Evolutionary conservation across 305 asterid species (phyloP), one percentile per base, ranked within the genome.

Genomic region (Solanum hybrid): DNA sequence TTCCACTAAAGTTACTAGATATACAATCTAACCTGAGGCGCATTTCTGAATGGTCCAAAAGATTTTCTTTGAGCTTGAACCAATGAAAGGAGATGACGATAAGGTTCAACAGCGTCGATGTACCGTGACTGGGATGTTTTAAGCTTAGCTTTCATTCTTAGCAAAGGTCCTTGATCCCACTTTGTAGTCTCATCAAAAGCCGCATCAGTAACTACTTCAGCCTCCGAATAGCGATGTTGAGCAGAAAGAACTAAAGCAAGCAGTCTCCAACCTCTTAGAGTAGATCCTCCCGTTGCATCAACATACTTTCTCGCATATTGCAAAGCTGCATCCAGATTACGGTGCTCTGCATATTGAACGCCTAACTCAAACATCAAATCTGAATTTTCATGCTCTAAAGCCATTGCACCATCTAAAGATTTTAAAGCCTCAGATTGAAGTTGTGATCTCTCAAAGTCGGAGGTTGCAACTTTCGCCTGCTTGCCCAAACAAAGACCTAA

Each of bases 111-210:
- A 10, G 99, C 98, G 85, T 96, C 98, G 84, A 93, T 94, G 92
- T 94, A 96, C 69, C 79, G 93, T 5, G 98, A 96, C 94, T 93
- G 98, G 60, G 98, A 94, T 91, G 92, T 91, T 93, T 96, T 97
- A 87, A 97, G 95, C 93, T 95, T 95, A 79, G 98, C 99, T 89
- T 96, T 96, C 96, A 94, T 93, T 93, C 96, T 92, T 69, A 97
- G 98, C 79, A 97, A 94, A 29, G 98, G 96, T 76, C 98, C 99
- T 92, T 97, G 99, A 90, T 97, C 98, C 99, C 99, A 97, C 89
- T 94, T 95, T 14, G 96, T 92, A 22, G 98, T 97, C 95, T 96
- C 99, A 90, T 97, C 99, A 88, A 97, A 94, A 56, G 99, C 99
- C 40, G 98, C 99, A 92, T 95, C 99, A 36, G 91, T 96, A 66